Evolutionary conservation across 768 basidiomycete species (phyloP).

Genomic region (Mycena leptocephala): DNA sequence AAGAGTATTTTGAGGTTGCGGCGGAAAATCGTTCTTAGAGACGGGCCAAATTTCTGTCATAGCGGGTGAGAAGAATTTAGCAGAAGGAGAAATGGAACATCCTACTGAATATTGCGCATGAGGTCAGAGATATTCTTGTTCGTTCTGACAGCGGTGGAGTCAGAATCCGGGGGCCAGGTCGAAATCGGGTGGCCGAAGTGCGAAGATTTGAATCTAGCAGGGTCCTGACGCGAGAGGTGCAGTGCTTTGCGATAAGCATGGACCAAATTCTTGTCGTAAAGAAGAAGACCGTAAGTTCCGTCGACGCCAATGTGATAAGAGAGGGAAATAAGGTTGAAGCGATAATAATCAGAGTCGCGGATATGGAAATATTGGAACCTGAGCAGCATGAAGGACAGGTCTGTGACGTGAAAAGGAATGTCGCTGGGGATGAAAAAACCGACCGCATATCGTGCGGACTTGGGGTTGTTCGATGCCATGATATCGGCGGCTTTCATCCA

Average conservation of each 20-base stretch:
- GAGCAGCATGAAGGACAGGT: neutral
- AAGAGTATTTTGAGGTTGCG: too few species aligned
- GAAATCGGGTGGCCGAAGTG: neutral
- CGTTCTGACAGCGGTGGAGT: neutral
- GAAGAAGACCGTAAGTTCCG: too few species aligned
- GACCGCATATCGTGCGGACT: neutral
- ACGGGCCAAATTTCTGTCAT: too few species aligned
- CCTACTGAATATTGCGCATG: neutral
- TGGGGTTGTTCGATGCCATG: neutral
- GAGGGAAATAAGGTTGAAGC: constrained; percentile 10
- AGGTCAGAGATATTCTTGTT: neutral
- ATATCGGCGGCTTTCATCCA: neutral
- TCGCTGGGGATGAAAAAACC: constrained; percentile 1
- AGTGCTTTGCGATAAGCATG: neutral
- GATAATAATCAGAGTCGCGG: constrained; percentile 8
- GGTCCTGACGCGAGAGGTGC: neutral
- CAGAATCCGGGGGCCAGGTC: neutral
- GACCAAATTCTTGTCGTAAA: neutral
- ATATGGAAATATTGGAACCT: constrained; percentile 11
- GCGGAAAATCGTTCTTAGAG: too few species aligned
- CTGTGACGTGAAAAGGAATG: neutral
- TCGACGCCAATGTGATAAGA: too few species aligned
- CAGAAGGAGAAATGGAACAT: neutral
- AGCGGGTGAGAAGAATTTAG: too few species aligned
- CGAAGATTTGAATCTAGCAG: neutral